These are phyloP conservation scores for Exophiala oligosperma DNA, from an alignment of 2,329 filamentous ascomycete species.

Conservation along the genomic window DNA sequence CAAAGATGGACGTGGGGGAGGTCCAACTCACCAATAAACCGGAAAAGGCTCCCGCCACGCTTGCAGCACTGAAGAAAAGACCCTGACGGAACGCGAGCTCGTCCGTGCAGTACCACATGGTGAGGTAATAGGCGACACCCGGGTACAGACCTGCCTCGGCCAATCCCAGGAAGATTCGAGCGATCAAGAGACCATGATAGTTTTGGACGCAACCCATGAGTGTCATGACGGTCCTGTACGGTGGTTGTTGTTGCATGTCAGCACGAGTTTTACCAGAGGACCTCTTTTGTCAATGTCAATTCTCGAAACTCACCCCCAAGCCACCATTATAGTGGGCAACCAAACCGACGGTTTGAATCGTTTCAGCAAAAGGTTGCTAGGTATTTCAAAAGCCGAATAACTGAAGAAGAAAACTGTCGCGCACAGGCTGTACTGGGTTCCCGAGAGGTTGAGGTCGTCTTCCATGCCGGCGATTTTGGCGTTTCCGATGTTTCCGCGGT, in stretches of 20 bases:
- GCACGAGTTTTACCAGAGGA: too few species aligned
- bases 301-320: not conserved
- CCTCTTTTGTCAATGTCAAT: too few species aligned
- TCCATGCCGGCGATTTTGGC: conserved; percentile 66
- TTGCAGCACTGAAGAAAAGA: conserved; percentile 49
- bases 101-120: conserved; percentile 47
- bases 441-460: conserved; percentile 50
- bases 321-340: not conserved
- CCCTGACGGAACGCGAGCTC: conserved; percentile 46
- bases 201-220: conserved; percentile 4
- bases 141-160: conserved; percentile 18
- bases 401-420: conserved; percentile 58
- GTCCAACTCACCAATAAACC: conserved; percentile 36
- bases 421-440: conserved; percentile 44
- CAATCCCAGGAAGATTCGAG: conserved; percentile 25
- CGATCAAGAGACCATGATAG: conserved; percentile 20
- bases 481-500: conserved; percentile 71
- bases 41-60: conserved; percentile 52
- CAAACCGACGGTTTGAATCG: not conserved
- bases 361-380: not conserved
- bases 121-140: conserved; percentile 40
- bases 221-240: not conserved
- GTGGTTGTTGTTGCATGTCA: not conserved
- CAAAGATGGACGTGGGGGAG: too few species aligned
- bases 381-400: not conserved